A percentile compares a stretch with the other conserved stretches of the same genome.
These are phyloP conservation scores for Colletotrichum camelliae DNA, from an alignment of 2,329 filamentous ascomycete genomes.

Conservation along the genomic window DNA sequence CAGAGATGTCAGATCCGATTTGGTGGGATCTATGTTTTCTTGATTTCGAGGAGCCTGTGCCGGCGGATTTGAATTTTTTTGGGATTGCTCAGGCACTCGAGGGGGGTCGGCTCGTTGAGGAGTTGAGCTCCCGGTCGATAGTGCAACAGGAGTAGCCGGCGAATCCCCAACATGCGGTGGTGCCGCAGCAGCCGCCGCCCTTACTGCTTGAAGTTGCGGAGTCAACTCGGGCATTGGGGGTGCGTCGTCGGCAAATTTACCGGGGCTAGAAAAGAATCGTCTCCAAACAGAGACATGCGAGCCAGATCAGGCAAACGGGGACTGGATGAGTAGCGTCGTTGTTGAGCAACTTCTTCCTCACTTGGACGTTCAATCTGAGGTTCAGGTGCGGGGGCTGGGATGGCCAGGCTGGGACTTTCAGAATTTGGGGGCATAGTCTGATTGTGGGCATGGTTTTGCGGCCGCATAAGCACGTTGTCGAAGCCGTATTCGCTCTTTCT, in stretches of 20 bases:
- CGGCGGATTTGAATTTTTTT: background rate
- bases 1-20: background rate
- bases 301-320: constrained; percentile 63
- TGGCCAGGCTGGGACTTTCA: constrained; percentile 11
- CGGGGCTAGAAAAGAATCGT: constrained; percentile 56
- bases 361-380: constrained; percentile 20
- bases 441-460: background rate
- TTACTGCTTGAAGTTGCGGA: background rate
- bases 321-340: constrained; percentile 51
- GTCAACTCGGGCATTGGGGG: constrained; percentile 26
- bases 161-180: background rate
- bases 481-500: constrained; percentile 64
- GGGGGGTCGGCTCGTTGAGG: background rate
- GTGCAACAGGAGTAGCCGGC: background rate
- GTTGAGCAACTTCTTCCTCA: constrained; percentile 4
- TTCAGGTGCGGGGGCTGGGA: background rate
- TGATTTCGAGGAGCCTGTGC: background rate
- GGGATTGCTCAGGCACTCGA: background rate
- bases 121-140: background rate
- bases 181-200: background rate
- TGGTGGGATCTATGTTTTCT: background rate
- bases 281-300: constrained; percentile 65
- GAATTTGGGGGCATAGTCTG: background rate
- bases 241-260: constrained; percentile 27
- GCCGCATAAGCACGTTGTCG: constrained; percentile 42